These are phyloP conservation scores for Rhododendron ovatum DNA, from an alignment of 148 eudicot genomes.

Conservation along the genomic window DNA sequence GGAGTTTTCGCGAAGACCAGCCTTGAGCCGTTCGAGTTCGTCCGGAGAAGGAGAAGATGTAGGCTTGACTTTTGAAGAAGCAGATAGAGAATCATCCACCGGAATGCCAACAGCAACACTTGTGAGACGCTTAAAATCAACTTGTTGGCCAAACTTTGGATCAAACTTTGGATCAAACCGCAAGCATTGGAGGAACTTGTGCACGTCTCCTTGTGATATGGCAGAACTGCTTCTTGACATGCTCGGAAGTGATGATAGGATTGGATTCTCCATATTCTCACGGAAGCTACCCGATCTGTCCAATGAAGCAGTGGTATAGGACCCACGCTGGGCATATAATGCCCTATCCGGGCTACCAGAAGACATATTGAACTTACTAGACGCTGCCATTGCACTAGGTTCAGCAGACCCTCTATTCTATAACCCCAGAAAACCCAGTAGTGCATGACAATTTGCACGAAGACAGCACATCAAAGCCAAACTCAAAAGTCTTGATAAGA, in stretches of 20 bases:
- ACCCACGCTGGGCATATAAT: slow-evolving; percentile 43
- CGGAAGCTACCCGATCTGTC: slow-evolving; percentile 66
- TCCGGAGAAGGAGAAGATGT: slow-evolving; percentile 30
- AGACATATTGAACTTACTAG: slow-evolving; percentile 54
- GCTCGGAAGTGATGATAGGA: slow-evolving; percentile 53
- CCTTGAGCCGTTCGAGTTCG: slow-evolving; percentile 45
- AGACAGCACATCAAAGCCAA: slow-evolving; percentile 31
- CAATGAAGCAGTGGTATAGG: slow-evolving; percentile 37
- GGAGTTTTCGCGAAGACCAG: slow-evolving; percentile 43
- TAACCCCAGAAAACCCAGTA: slow-evolving; percentile 29
- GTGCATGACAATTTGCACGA: slow-evolving; percentile 45
- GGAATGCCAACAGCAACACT: slow-evolving; percentile 45
- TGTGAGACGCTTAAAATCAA: slow-evolving; percentile 40
- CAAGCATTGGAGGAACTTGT: slow-evolving; percentile 51
- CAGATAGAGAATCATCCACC: slow-evolving; percentile 43
- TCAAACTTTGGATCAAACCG: slow-evolving; percentile 53
- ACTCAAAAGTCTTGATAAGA: slow-evolving; percentile 3
- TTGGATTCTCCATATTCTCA: slow-evolving; percentile 56
- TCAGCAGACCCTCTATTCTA: slow-evolving; percentile 27
- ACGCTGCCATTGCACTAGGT: slow-evolving; percentile 56
- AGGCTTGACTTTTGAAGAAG: slow-evolving; percentile 37
- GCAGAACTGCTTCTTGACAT: slow-evolving; percentile 56
- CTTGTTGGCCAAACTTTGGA: slow-evolving; percentile 42
- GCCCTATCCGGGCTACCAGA: slow-evolving; percentile 60
- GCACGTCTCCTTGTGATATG: slow-evolving; percentile 49